Evolutionary conservation across 257 asterid genomes (phyloP).

Genomic region (Jaltomata sinuosa): DNA sequence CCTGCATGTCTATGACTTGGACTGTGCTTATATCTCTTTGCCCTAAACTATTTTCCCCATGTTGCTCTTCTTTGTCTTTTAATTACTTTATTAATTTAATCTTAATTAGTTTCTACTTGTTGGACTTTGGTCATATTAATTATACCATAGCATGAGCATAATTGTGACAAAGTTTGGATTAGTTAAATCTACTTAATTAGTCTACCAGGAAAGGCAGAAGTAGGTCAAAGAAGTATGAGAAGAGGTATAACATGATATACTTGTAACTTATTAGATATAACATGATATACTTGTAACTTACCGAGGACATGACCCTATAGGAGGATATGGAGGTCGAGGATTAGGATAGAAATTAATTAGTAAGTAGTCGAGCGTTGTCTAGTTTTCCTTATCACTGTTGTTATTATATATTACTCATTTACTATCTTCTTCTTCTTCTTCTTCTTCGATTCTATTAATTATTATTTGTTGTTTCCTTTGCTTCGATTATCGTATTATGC

Average conservation of each 20-base stretch:
- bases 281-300: not conserved
- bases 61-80: not conserved
- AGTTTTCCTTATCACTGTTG: not conserved
- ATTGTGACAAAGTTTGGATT: not conserved
- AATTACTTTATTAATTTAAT: not conserved
- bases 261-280: not conserved
- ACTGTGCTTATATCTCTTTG: slow-evolving; percentile 2
- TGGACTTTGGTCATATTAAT: not conserved
- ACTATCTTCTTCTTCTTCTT: not conserved
- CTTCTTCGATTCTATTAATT: not conserved
- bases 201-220: not conserved
- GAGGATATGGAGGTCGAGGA: not conserved
- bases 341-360: not conserved
- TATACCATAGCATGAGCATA: not conserved
- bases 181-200: not conserved
- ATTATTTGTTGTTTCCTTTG: not conserved
- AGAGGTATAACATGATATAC: not conserved
- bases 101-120: not conserved
- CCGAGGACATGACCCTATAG: not conserved
- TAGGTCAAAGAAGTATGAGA: not conserved
- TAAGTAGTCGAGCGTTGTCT: not conserved
- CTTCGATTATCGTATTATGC: not conserved
- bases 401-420: not conserved
- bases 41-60: not conserved
- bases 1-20: not conserved